A percentile compares a stretch with the other conserved stretches of the same genome.
phyloP scores from a whole-genome alignment of 148 eudicot genomes.

The Bassia scoparia region DNA sequence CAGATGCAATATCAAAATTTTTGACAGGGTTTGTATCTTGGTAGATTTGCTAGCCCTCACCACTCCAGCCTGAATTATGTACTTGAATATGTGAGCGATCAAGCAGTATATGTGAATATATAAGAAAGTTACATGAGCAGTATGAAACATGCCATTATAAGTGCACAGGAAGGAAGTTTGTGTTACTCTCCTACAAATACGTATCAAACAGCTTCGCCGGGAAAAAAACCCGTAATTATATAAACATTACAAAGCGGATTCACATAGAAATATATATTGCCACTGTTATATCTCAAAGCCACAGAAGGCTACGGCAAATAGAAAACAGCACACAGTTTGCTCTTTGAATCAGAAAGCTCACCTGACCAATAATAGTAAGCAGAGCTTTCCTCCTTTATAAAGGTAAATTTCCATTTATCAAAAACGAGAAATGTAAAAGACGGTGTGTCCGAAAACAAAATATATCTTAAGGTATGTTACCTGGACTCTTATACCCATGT shows the following conservation, averaged over 20 bases:
- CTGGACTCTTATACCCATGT: too few relatives aligned
- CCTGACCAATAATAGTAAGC: too few relatives aligned
- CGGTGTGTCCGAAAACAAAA: too few relatives aligned
- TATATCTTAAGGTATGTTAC: too few relatives aligned
- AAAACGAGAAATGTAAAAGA: too few relatives aligned
- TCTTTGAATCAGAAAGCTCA: too few relatives aligned
- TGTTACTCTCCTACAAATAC: not conserved
- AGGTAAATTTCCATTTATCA: too few relatives aligned
- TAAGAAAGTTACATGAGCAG: not conserved
- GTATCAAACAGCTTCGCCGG: not conserved
- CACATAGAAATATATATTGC: too few relatives aligned
- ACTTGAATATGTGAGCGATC: slow-evolving; percentile 4
- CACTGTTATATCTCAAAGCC: not conserved
- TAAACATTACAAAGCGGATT: too few relatives aligned
- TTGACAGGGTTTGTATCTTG: slow-evolving; percentile 68
- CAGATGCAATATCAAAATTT: slow-evolving; percentile 83
- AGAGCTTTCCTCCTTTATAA: too few relatives aligned
- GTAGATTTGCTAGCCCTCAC: slow-evolving; percentile 84
- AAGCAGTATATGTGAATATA: not conserved
- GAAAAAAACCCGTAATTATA: too few relatives aligned
- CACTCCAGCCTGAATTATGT: slow-evolving; percentile 57
- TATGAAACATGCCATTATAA: not conserved
- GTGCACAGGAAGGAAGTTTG: not conserved
- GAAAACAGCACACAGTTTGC: too few relatives aligned
- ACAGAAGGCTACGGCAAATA: not conserved